phyloP scores from a whole-genome alignment of 1,139 yeast species.

The Protomyces gravidus region DNA sequence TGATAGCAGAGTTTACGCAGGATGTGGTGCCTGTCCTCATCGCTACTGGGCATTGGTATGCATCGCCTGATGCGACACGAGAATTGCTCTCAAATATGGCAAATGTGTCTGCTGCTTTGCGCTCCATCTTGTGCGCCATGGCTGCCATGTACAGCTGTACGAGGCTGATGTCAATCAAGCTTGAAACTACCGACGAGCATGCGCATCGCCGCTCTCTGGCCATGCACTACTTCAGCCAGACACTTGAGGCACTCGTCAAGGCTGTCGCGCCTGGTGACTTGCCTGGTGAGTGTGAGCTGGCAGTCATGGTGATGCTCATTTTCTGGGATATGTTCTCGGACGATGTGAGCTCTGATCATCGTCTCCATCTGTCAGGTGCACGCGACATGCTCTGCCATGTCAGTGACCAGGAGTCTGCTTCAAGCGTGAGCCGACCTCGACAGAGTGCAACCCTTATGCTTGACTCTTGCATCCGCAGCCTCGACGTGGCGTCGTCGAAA shows the following conservation, averaged over 20 bases:
- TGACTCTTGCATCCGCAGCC: not conserved
- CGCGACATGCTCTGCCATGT: not conserved
- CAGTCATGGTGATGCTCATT: not conserved
- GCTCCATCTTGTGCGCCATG: not conserved
- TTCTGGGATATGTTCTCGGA: not conserved
- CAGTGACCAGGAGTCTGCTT: too few relatives aligned
- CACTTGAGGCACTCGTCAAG: not conserved
- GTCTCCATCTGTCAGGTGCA: not conserved
- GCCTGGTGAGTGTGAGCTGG: not conserved
- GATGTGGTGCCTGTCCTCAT: not conserved
- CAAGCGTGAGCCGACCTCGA: too few relatives aligned
- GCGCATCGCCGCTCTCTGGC: not conserved
- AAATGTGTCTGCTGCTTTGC: not conserved
- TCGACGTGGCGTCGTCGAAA: not conserved
- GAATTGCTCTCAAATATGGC: not conserved
- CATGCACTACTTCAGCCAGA: not conserved
- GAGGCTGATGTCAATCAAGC: too few relatives aligned
- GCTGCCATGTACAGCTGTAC: not conserved
- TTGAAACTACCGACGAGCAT: not conserved
- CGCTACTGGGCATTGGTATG: not conserved
- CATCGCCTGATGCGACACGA: not conserved
- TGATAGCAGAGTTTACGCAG: not conserved
- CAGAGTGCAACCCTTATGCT: too few relatives aligned
- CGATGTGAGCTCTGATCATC: not conserved
- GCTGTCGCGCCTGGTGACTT: not conserved